Base-by-base conservation (phyloP, 495 filamentous ascomycete genomes). In the Xylaria castorea region DNA sequence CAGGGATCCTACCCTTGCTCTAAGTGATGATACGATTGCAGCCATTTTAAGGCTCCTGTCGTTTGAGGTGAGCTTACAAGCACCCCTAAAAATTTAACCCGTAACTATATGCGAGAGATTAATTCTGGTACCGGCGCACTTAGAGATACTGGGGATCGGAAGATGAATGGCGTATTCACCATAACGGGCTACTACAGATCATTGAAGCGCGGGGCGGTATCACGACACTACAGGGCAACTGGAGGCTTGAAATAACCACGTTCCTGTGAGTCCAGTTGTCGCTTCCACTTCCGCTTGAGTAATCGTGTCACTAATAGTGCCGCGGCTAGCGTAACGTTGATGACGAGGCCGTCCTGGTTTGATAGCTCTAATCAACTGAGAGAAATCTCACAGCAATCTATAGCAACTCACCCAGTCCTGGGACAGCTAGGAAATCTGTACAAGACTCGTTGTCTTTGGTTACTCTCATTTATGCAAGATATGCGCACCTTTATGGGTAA, bases 131-230 rank as follows among this genome's bases (percentile, higher is more conserved):
- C 1, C 5, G 4, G 27, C 11, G 22, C 14, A 7, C 20, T 11
- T 38, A 66, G 64, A 66, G 64, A 66, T 66, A 66, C 38, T 66
- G 64, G 64, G 64, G 64, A 1, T 66, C 64, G 3, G 64, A 66
- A 46, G 64, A 50, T 40, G 64, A 66, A 38, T 66, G 64, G 64
- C 64, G 64, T 1, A 66, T 66, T 11, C 64, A 66, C 18, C 64
- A 51, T 25, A 50, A 66, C 4, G 64, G 64, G 30, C 64, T 66
- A 16, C 40, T 66, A 46, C 44, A 53, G 32, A 66, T 66, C 18
- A 66, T 66, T 25, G 64, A 53, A 51, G 64, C 46, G 44, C 64
- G 64, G 30, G 64, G 64, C 2, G 64, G 64, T 20, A 66, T 66
- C 46, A 7, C 44, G 30, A 51, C 64, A 36, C 64, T 66, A 22